Conservation (phyloP, 352 stramenopile genomes). For the Globisporangium okanoganense region DNA sequence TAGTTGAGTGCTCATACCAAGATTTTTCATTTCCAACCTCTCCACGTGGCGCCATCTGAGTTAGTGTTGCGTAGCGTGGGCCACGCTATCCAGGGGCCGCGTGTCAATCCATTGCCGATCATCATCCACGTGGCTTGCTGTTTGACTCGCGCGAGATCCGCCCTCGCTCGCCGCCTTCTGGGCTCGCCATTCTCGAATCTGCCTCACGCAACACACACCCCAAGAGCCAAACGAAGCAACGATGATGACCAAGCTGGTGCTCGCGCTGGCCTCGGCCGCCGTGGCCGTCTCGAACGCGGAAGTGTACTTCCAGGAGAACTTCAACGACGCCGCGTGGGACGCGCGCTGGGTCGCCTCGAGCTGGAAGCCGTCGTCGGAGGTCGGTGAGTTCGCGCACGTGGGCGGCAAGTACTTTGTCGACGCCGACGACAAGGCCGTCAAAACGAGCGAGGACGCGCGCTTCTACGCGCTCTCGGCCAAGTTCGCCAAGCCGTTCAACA, state of each 20-base stretch:
- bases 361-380: slow-evolving; percentile 93
- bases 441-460: slow-evolving; percentile 92
- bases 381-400: slow-evolving; percentile 95
- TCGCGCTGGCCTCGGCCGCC: slow-evolving; percentile 41
- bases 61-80: not conserved
- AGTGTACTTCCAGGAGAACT: slow-evolving; percentile 94
- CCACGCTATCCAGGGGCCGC: slow-evolving; percentile 3
- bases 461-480: slow-evolving; percentile 98
- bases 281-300: slow-evolving; percentile 52
- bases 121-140: slow-evolving; percentile 7
- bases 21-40: not conserved
- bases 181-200: slow-evolving; percentile 10
- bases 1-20: not conserved
- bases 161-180: not conserved
- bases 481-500: slow-evolving; percentile 84
- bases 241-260: slow-evolving; percentile 68
- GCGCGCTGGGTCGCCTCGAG: slow-evolving; percentile 86
- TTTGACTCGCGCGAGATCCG: not conserved
- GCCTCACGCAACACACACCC: not conserved
- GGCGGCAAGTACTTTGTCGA: slow-evolving; percentile 91
- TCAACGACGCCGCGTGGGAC: slow-evolving; percentile 85
- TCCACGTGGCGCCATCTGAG: not conserved
- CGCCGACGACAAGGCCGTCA: slow-evolving; percentile 91
- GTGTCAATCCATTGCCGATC: not conserved
- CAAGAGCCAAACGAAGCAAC: not conserved